Base-by-base conservation (phyloP, 2,329 filamentous ascomycete genomes). In the Ophiocordyceps robertsii region DNA sequence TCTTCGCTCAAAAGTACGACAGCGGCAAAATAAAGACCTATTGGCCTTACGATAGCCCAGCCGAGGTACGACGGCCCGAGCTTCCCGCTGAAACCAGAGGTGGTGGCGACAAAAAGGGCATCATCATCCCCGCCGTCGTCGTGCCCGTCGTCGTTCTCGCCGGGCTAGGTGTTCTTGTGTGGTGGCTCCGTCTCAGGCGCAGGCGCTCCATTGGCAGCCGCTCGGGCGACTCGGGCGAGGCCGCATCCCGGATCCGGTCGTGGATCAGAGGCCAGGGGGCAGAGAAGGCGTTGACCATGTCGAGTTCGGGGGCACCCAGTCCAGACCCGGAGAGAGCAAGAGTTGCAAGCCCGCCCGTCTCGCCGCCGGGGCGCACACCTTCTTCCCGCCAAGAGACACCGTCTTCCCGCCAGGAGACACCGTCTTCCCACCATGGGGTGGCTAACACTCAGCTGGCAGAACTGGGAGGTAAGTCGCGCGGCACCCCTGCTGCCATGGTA, bases 1-100 rank as follows among this genome's bases (percentile, higher is more conserved):
- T 84, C 16, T 84, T 85, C 46, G 59, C 57, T 0, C 68, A 63
- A 0, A 48, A 62, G 5, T 85, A 85, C 49, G 61, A 72, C 4
- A 69, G 64, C 8, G 60, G 64, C 5, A 80, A 75, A 49, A 72
- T 84, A 37, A 64, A 60, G 6, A 70, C 64, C 0, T 80, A 71
- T 53, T 84, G 77, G 51, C 80, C 80, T 0, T 85, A 84, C 48
- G 51, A 19, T 6, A 8, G 30, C 3, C 10, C 38, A 10, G 9
- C 33, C 16, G 14, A 47, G 1, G 47, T 54, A 1, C 44, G 46
- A 0, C 49, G 51, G 6, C 50, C 53, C n/a, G 43, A 46, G 14
- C 16, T 49, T 5, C 45, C 47, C n/a, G 33, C 38, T 1, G 39
- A 44, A 7, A 7, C n/a, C 2, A 38, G 59, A 39, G 51, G 50